phyloP scores from a whole-genome alignment of 2,329 filamentous ascomycete genomes.

The Verticillium nubilum region DNA sequence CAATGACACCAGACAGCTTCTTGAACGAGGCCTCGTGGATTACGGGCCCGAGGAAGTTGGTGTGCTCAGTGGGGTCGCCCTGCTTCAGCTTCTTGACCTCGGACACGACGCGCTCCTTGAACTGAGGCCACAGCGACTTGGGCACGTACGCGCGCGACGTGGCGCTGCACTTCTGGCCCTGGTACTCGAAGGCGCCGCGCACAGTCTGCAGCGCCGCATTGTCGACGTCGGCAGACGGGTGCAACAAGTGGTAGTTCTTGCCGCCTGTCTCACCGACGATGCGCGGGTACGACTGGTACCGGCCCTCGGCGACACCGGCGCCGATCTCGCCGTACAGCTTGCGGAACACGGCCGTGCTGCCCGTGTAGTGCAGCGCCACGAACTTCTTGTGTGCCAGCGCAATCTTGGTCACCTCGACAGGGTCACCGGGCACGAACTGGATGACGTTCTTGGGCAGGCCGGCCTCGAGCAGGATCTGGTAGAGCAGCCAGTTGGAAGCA shows the following conservation, averaged over 20 bases:
- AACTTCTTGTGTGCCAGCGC: constrained; percentile 76
- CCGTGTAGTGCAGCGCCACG: constrained; percentile 90
- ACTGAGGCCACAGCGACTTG: constrained; percentile 66
- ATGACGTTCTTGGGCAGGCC: constrained; percentile 86
- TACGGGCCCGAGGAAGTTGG: constrained; percentile 81
- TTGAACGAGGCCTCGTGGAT: constrained; percentile 80
- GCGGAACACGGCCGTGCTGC: constrained; percentile 87
- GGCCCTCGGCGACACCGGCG: constrained; percentile 71
- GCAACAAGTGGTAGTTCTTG: constrained; percentile 89
- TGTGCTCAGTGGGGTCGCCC: constrained; percentile 62
- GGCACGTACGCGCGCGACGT: constrained; percentile 77
- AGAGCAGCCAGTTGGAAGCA: constrained; percentile 84
- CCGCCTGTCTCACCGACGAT: constrained; percentile 88
- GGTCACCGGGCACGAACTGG: constrained; percentile 87
- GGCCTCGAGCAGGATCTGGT: constrained; percentile 86
- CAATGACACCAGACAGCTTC: constrained; percentile 71
- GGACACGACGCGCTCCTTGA: constrained; percentile 60
- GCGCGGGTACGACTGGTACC: constrained; percentile 79
- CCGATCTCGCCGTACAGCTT: constrained; percentile 84
- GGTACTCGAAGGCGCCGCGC: constrained; percentile 83
- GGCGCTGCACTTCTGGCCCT: constrained; percentile 88
- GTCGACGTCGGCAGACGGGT: constrained; percentile 68
- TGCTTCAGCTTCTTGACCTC: constrained; percentile 67
- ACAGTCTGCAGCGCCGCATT: constrained; percentile 80
- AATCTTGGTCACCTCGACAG: constrained; percentile 73